A percentile compares a stretch with the other conserved stretches of the same genome.
phyloP scores from a whole-genome alignment of 495 filamentous ascomycete species.

The Annulohypoxylon maeteangense region DNA sequence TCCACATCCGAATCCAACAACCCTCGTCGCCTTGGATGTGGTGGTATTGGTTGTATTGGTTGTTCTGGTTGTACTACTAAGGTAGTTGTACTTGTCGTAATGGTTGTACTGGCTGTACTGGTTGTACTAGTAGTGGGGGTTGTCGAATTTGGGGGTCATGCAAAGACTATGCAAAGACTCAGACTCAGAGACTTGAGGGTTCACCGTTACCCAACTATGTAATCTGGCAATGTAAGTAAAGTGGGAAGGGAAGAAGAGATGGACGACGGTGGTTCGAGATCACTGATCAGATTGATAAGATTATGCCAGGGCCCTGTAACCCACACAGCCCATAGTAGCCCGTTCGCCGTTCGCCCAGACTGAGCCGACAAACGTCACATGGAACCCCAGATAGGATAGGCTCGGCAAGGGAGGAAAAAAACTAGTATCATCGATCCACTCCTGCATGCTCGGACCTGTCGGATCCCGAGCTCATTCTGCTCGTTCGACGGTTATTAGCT shows the following conservation, averaged over 20 bases:
- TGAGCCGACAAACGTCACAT: constrained; percentile 36
- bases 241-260: constrained; percentile 12
- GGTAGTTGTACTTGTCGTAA: too few relatives aligned
- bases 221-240: neutral
- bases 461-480: constrained; percentile 40
- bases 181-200: neutral
- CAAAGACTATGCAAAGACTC: constrained; percentile 21
- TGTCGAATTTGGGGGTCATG: constrained; percentile 26
- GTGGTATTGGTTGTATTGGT: neutral
- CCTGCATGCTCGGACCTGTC: constrained; percentile 41
- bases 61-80: too few relatives aligned
- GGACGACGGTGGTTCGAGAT: constrained; percentile 41
- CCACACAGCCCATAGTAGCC: constrained; percentile 15
- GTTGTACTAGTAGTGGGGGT: constrained; percentile 23
- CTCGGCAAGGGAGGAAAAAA: constrained; percentile 21
- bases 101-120: neutral
- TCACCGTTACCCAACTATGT: neutral
- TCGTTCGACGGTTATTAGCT: neutral
- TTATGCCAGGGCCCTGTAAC: constrained; percentile 47
- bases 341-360: constrained; percentile 25
- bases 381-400: constrained; percentile 28
- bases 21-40: constrained; percentile 4
- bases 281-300: constrained; percentile 57
- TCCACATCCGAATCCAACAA: constrained; percentile 20
- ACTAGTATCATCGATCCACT: constrained; percentile 29